Percentiles rank a stretch among this genome's conserved stretches.
These are phyloP conservation scores for Saccharomycopsis fodiens DNA, from an alignment of 805 yeast genomes.

Conservation along the genomic window DNA sequence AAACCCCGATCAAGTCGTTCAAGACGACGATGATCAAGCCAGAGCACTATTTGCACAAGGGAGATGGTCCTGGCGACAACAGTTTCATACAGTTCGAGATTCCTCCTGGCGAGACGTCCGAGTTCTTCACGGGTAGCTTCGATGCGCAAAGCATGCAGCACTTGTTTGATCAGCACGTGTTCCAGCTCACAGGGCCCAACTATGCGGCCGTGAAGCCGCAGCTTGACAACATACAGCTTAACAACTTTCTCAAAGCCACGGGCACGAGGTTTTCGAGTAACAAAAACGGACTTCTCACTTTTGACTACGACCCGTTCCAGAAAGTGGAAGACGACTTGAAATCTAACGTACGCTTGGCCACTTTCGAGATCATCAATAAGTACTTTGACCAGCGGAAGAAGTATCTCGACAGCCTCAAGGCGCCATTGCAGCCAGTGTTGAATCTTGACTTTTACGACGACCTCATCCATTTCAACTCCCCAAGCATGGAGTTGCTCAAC, in stretches of 20 bases:
- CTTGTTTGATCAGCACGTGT: not conserved
- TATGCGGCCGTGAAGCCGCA: not conserved
- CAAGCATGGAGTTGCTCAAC: not conserved
- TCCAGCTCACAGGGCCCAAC: not conserved
- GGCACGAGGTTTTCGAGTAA: not conserved
- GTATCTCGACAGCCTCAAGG: not conserved
- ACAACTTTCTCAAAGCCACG: not conserved
- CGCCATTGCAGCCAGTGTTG: not conserved
- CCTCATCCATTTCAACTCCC: not conserved
- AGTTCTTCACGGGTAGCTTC: conserved; percentile 5
- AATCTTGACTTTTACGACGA: not conserved
- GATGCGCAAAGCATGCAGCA: not conserved
- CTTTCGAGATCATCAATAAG: not conserved
- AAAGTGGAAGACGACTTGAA: not conserved
- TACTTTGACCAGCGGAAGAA: not conserved
- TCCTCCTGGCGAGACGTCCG: not conserved
- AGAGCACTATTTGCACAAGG: conserved; percentile 9
- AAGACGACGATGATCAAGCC: conserved; percentile 12
- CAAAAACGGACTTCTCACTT: conserved; percentile 5
- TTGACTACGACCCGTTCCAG: conserved; percentile 14
- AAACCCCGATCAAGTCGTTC: conserved; percentile 9
- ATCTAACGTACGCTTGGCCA: not conserved
- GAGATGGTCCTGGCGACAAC: not conserved
- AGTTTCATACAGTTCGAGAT: not conserved
- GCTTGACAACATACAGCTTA: not conserved